Percentiles rank a stretch among this genome's conserved stretches.
These are phyloP conservation scores for Arachis monticola DNA, from an alignment of 331 rosid species.

Conservation along the genomic window DNA sequence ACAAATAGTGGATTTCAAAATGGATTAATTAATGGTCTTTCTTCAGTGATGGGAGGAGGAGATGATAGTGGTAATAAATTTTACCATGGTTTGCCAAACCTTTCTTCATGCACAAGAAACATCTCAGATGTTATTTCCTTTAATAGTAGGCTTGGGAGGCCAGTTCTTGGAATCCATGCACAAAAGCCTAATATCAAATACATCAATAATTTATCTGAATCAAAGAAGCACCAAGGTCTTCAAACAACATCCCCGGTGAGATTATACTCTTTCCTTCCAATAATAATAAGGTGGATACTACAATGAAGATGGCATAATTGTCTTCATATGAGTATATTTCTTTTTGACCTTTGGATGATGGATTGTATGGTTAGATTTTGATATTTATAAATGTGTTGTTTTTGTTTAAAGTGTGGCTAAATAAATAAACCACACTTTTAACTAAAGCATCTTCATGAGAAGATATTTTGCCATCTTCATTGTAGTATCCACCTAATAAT, in stretches of 20 bases:
- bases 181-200: slow-evolving; percentile 52
- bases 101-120: slow-evolving; percentile 57
- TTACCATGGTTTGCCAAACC: slow-evolving; percentile 52
- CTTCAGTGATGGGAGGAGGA: slow-evolving; percentile 37
- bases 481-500: no score
- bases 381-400: no score
- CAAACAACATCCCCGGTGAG: slow-evolving; percentile 39
- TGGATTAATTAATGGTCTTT: slow-evolving; percentile 44
- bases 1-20: slow-evolving; percentile 52
- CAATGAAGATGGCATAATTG: no score
- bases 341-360: no score
- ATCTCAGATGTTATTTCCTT: slow-evolving; percentile 75
- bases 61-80: slow-evolving; percentile 28
- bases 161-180: slow-evolving; percentile 56
- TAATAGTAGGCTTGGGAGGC: slow-evolving; percentile 54
- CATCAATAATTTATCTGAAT: slow-evolving; percentile 48
- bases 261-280: no score
- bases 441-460: no score
- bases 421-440: no score
- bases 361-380: no score
- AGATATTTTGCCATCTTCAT: no score
- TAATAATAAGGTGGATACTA: no score
- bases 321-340: no score
- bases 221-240: slow-evolving; percentile 66
- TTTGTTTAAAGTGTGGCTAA: no score